phyloP scores from a whole-genome alignment of 768 basidiomycete genomes.

The Suillus spraguei region DNA sequence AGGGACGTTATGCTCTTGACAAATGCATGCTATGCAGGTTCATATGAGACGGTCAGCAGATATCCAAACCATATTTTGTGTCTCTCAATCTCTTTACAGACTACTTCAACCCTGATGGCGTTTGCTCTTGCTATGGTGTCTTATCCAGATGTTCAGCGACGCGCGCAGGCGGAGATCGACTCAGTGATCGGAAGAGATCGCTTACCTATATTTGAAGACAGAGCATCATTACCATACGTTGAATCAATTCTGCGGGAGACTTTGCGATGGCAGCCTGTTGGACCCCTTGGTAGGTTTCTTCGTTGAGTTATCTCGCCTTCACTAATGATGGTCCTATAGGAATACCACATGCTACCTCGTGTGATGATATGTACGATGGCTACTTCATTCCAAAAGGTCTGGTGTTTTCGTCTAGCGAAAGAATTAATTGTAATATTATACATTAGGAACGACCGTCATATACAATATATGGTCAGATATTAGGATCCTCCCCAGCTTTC shows the following conservation, averaged over 20 bases:
- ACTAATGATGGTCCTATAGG: not conserved
- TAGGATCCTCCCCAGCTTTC: not conserved
- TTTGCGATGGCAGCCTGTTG: not conserved
- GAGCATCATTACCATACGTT: conserved; percentile 3
- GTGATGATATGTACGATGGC: conserved; percentile 42
- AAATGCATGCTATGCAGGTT: conserved; percentile 13
- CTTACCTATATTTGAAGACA: not conserved
- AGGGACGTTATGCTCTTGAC: not conserved
- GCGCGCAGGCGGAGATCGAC: conserved; percentile 22
- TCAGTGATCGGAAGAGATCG: conserved; percentile 5
- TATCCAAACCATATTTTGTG: not conserved
- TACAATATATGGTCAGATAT: conserved; percentile 3
- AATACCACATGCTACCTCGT: not conserved
- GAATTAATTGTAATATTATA: no score
- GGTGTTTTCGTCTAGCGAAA: not conserved
- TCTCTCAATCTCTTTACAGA: conserved; percentile 10
- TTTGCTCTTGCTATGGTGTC: conserved; percentile 12
- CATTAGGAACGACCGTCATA: not conserved
- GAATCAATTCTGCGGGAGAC: conserved; percentile 5
- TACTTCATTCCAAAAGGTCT: conserved; percentile 31
- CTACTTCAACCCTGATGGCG: conserved; percentile 13
- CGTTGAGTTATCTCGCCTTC: not conserved
- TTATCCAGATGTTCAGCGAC: conserved; percentile 16
- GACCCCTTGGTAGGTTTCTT: not conserved
- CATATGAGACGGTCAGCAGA: conserved; percentile 22